These are phyloP conservation scores for Tylopilus subfusipes DNA, from an alignment of 768 basidiomycete genomes.

Conservation along the genomic window DNA sequence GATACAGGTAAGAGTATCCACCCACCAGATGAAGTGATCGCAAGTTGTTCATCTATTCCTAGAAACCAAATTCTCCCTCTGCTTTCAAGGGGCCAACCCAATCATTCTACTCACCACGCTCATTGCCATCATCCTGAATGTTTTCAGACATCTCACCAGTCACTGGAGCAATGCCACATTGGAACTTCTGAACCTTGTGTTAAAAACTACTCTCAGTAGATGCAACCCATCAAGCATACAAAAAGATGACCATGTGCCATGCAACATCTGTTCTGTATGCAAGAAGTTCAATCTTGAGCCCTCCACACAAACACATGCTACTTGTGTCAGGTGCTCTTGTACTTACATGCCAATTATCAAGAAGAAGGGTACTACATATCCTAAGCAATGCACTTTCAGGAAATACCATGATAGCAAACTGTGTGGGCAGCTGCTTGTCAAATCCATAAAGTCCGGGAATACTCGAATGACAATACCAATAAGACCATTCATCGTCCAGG, in stretches of 20 bases:
- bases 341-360: neutral
- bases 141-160: neutral
- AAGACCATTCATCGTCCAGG: constrained; percentile 24
- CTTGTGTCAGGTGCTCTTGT: neutral
- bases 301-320: neutral
- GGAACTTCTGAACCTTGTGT: neutral
- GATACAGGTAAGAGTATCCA: neutral
- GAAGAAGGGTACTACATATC: constrained; percentile 3
- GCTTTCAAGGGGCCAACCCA: neutral
- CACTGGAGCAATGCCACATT: neutral
- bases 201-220: neutral
- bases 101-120: neutral
- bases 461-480: neutral
- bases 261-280: neutral
- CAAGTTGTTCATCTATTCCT: no score
- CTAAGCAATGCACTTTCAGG: constrained; percentile 20
- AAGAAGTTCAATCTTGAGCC: neutral
- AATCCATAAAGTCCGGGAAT: neutral
- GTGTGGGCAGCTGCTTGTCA: constrained; percentile 13
- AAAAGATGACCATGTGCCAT: neutral
- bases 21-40: no score
- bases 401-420: constrained; percentile 9
- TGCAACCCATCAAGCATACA: no score
- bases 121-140: neutral
- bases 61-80: neutral